Conservation (phyloP, 495 filamentous ascomycete genomes). For the Talaromyces proteolyticus region DNA sequence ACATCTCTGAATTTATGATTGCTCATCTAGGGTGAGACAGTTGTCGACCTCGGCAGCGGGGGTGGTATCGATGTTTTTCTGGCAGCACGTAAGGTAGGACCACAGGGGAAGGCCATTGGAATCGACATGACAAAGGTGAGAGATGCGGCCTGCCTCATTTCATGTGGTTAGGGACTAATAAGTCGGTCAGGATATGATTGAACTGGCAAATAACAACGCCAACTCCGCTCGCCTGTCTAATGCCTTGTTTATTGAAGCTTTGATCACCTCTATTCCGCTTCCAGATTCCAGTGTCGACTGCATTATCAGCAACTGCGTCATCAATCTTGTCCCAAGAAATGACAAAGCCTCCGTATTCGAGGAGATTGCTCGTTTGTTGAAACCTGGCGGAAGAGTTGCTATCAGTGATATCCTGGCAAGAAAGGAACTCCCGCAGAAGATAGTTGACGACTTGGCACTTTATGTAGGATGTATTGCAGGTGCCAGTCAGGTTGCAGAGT, state of each 20-base stretch:
- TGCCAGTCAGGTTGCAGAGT: constrained; percentile 46
- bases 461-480: constrained; percentile 60
- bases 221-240: constrained; percentile 35
- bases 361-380: constrained; percentile 58
- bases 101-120: constrained; percentile 49
- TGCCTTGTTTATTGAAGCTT: constrained; percentile 43
- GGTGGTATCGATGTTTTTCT: constrained; percentile 62
- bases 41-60: constrained; percentile 59
- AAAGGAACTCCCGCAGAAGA: constrained; percentile 40
- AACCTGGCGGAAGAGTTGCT: constrained; percentile 55
- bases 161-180: background rate
- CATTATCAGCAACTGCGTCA: constrained; percentile 59
- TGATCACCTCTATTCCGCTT: constrained; percentile 49
- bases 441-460: constrained; percentile 42
- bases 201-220: constrained; percentile 35
- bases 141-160: background rate
- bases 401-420: constrained; percentile 60
- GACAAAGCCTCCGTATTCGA: constrained; percentile 53
- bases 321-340: constrained; percentile 55
- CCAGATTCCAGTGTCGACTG: constrained; percentile 40
- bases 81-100: constrained; percentile 51
- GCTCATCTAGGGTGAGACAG: constrained; percentile 49
- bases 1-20: constrained; percentile 3
- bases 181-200: constrained; percentile 50
- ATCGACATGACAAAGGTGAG: constrained; percentile 61